A percentile compares a stretch with the other conserved stretches of the same genome.
phyloP scores from a whole-genome alignment of 108 stramenopile species.

The Aureococcus anophagefferens region DNA sequence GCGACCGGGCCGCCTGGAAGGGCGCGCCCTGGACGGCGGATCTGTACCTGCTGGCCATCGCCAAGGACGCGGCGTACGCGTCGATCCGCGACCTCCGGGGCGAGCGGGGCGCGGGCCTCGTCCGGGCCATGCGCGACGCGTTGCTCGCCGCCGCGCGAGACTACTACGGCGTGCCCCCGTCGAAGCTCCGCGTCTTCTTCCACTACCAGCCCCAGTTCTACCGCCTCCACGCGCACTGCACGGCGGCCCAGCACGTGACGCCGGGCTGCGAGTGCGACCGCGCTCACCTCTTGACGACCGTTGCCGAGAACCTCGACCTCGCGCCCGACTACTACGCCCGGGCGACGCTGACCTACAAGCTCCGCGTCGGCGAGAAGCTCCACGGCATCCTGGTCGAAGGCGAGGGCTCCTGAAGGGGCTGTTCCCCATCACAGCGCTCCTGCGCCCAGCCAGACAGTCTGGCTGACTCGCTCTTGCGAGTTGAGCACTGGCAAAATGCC shows the following conservation, averaged over 20 bases:
- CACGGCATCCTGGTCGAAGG: too few species aligned
- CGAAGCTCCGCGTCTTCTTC: not conserved
- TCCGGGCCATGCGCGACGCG: not conserved
- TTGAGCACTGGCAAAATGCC: too few species aligned
- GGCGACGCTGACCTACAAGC: not conserved
- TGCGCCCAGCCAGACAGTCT: too few species aligned
- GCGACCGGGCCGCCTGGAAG: not conserved
- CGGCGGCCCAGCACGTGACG: not conserved
- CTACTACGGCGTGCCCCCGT: not conserved
- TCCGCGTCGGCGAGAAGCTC: not conserved
- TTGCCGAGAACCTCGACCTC: not conserved
- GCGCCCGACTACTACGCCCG: not conserved
- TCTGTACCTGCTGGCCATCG: not conserved
- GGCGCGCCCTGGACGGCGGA: not conserved
- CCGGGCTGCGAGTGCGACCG: not conserved
- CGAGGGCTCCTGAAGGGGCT: too few species aligned
- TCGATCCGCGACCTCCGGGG: not conserved
- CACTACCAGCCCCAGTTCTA: not conserved
- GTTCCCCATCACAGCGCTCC: too few species aligned
- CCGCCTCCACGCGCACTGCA: slow-evolving; percentile 1
- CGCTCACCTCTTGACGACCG: not conserved
- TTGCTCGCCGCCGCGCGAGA: not conserved
- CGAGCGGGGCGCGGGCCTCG: not conserved
- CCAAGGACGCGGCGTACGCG: not conserved
- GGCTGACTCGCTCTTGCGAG: too few species aligned